These are phyloP conservation scores for Candida neerlandica DNA, from an alignment of 1,139 yeast species.

Conservation along the genomic window DNA sequence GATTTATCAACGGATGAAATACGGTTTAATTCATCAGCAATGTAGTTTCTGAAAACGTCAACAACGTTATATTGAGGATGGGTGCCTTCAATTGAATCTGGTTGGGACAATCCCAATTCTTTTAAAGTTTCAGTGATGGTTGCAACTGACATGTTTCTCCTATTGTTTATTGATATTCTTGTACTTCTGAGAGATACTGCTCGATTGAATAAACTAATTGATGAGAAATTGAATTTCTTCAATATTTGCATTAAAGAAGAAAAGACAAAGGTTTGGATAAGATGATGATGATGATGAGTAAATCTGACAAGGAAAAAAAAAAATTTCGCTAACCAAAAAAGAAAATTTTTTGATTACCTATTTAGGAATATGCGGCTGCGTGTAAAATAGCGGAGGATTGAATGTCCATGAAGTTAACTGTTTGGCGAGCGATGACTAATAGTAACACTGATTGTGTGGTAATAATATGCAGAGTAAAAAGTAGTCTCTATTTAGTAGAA, in stretches of 20 bases:
- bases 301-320: not conserved
- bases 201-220: slow-evolving; percentile 4
- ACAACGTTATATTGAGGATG: slow-evolving; percentile 74
- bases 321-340: not conserved
- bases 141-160: slow-evolving; percentile 14
- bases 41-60: slow-evolving; percentile 87
- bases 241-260: slow-evolving; percentile 14
- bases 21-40: slow-evolving; percentile 73
- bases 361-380: not conserved
- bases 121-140: slow-evolving; percentile 39
- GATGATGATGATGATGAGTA: not conserved
- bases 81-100: slow-evolving; percentile 39
- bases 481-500: no score
- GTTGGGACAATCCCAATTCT: slow-evolving; percentile 39
- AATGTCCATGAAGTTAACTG: not conserved
- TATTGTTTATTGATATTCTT: not conserved
- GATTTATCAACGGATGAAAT: slow-evolving; percentile 71
- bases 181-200: not conserved
- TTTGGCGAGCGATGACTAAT: not conserved
- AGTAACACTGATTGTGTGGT: no score
- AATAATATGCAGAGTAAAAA: no score
- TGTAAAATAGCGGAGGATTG: not conserved
- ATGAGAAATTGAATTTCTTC: slow-evolving; percentile 6
- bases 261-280: not conserved
- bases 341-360: not conserved